Evolutionary conservation across 2,329 filamentous ascomycete genomes (phyloP).

Genomic region (Xylariaceae sp.): DNA sequence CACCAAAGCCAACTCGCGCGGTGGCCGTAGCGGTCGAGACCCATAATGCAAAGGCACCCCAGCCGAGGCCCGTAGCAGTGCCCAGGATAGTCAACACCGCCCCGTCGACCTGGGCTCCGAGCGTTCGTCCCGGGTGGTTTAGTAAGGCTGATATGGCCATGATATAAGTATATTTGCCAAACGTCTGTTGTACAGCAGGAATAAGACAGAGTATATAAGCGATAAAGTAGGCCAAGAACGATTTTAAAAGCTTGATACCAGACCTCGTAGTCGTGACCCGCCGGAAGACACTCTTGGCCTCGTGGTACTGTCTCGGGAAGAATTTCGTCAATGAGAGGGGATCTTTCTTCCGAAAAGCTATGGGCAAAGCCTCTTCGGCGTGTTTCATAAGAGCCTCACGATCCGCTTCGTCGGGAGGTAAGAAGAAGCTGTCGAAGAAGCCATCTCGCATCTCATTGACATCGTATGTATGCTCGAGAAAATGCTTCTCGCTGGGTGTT

Average conservation of each 20-base stretch:
- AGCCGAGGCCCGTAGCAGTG: constrained; percentile 50
- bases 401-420: constrained; percentile 38
- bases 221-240: constrained; percentile 53
- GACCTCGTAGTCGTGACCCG: constrained; percentile 45
- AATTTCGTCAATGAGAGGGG: constrained; percentile 46
- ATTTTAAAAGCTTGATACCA: constrained; percentile 49
- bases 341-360: constrained; percentile 42
- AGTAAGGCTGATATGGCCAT: constrained; percentile 54
- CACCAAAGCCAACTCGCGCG: constrained; percentile 48
- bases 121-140: constrained; percentile 53
- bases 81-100: constrained; percentile 50
- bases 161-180: constrained; percentile 53
- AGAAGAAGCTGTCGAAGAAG: constrained; percentile 47
- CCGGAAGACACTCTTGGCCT: constrained; percentile 37
- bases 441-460: constrained; percentile 42
- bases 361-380: constrained; percentile 43
- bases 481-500: constrained; percentile 23
- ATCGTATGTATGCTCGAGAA: constrained; percentile 40
- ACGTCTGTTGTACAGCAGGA: constrained; percentile 43
- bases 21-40: constrained; percentile 47
- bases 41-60: constrained; percentile 51
- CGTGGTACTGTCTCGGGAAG: constrained; percentile 44
- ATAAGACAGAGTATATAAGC: constrained; percentile 54
- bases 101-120: constrained; percentile 57
- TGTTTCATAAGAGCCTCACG: constrained; percentile 38